Evolutionary conservation across 2,329 filamentous ascomycete genomes (phyloP).

Genomic region (Hypoxylon sp.): DNA sequence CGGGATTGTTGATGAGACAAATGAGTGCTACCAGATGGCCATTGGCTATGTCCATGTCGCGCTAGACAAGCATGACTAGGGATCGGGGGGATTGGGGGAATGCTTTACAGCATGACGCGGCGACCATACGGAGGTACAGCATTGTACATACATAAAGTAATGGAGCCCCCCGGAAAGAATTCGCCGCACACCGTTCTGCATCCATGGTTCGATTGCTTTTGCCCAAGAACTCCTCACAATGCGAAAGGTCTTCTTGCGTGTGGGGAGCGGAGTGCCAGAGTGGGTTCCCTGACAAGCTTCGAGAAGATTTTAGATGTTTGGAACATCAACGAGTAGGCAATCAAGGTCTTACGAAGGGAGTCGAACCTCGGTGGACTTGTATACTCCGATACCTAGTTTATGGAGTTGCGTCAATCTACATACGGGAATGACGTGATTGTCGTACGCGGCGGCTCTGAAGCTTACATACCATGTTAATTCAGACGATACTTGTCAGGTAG

Average conservation of each 20-base stretch:
- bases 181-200: slow-evolving; percentile 43
- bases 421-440: slow-evolving; percentile 35
- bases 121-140: slow-evolving; percentile 35
- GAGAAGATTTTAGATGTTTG: slow-evolving; percentile 31
- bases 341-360: slow-evolving; percentile 20
- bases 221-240: slow-evolving; percentile 28
- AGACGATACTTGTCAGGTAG: slow-evolving; percentile 12
- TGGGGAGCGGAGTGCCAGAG: slow-evolving; percentile 20
- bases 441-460: slow-evolving; percentile 16
- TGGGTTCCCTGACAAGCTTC: slow-evolving; percentile 31
- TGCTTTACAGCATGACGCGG: slow-evolving; percentile 46
- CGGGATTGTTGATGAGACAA: slow-evolving; percentile 49
- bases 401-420: slow-evolving; percentile 4
- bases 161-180: slow-evolving; percentile 34
- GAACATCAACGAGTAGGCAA: slow-evolving; percentile 20
- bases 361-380: slow-evolving; percentile 27
- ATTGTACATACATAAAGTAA: slow-evolving; percentile 37
- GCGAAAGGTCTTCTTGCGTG: slow-evolving; percentile 19
- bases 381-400: not conserved
- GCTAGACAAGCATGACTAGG: slow-evolving; percentile 47
- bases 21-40: slow-evolving; percentile 33
- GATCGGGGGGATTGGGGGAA: slow-evolving; percentile 35
- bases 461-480: slow-evolving; percentile 12
- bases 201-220: slow-evolving; percentile 41
- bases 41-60: slow-evolving; percentile 45